Conservation (phyloP, 2,329 filamentous ascomycete species). For the Celoporthe dispersa region DNA sequence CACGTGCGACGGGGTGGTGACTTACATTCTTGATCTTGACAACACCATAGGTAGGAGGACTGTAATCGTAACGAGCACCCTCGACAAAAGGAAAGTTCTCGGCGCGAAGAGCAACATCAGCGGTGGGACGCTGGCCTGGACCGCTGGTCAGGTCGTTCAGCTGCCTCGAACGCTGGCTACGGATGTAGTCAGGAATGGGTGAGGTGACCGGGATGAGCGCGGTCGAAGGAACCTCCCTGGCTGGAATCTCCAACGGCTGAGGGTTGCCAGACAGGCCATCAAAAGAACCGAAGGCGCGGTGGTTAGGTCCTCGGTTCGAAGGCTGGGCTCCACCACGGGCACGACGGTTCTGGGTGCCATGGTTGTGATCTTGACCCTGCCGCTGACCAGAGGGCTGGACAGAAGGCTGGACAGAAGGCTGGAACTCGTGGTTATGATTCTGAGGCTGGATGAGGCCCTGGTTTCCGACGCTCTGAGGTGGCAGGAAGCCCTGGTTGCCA, state of each 20-base stretch:
- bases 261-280: constrained; percentile 8
- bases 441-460: too few relatives aligned
- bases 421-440: too few relatives aligned
- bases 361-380: too few relatives aligned
- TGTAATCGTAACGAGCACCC: constrained; percentile 38
- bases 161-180: constrained; percentile 40
- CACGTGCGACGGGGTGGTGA: constrained; percentile 19
- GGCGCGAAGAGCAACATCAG: constrained; percentile 42
- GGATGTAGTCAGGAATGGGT: constrained; percentile 32
- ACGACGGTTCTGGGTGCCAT: too few relatives aligned
- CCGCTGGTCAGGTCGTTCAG: constrained; percentile 45
- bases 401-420: too few relatives aligned
- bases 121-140: constrained; percentile 40
- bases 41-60: constrained; percentile 45
- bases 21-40: constrained; percentile 57
- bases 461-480: too few relatives aligned
- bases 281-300: neutral
- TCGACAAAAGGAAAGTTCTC: constrained; percentile 54
- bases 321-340: neutral
- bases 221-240: neutral
- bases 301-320: neutral
- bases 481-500: too few relatives aligned
- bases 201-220: constrained; percentile 15
- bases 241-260: constrained; percentile 24
- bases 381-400: too few relatives aligned